Percentiles rank a stretch among this genome's conserved stretches.
These are phyloP conservation scores for Podospora sp. DNA, from an alignment of 495 filamentous ascomycete species.

Conservation along the genomic window DNA sequence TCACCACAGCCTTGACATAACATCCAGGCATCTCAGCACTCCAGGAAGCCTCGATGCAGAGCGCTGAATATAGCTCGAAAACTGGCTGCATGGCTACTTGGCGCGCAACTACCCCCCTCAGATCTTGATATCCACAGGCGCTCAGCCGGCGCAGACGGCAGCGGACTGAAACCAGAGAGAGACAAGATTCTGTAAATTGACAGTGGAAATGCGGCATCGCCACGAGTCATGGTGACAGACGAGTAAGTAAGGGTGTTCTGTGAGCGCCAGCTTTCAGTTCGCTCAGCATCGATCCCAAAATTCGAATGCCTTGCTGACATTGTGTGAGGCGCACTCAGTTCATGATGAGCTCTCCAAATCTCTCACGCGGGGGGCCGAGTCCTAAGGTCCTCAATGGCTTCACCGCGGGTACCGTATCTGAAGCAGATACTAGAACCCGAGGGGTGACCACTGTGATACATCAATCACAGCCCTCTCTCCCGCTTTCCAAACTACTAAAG, in stretches of 20 bases:
- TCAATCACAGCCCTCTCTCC: conserved; percentile 44
- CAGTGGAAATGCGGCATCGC: conserved; percentile 7
- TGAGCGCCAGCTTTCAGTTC: background rate
- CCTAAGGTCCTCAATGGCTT: background rate
- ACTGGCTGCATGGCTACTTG: background rate
- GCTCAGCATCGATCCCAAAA: background rate
- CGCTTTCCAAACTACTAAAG: conserved; percentile 43
- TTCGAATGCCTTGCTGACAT: background rate
- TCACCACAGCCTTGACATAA: background rate
- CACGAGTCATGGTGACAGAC: background rate
- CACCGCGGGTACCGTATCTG: background rate
- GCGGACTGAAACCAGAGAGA: background rate
- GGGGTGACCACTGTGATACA: conserved; percentile 30
- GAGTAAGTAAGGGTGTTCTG: background rate
- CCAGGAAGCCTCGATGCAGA: background rate
- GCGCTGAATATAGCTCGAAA: background rate
- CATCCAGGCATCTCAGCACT: background rate
- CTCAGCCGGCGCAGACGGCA: background rate
- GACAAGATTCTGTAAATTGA: background rate
- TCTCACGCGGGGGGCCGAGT: conserved; percentile 14
- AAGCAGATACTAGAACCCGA: conserved; percentile 11
- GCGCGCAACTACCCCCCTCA: background rate
- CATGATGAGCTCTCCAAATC: conserved; percentile 18
- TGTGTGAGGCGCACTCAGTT: background rate
- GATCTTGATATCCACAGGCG: background rate